A percentile compares a stretch with the other conserved stretches of the same genome.
These are phyloP conservation scores for Eimeria nieschulzi DNA, from an alignment of 169 alveolate species.

Conservation along the genomic window DNA sequence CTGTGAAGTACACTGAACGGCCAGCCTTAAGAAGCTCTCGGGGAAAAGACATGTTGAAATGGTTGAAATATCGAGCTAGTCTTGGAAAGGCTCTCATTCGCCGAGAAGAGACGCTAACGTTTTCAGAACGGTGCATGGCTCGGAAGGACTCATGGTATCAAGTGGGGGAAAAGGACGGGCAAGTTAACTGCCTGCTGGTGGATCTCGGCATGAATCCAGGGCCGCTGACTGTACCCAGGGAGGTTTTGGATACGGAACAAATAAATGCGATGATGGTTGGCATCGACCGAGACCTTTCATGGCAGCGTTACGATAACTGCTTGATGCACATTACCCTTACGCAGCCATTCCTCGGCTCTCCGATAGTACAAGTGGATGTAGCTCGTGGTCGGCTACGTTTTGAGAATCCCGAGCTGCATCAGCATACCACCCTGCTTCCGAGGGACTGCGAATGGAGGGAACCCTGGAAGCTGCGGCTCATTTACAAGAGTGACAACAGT, in stretches of 20 bases:
- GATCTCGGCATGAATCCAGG: constrained; percentile 51
- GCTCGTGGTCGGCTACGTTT: constrained; percentile 36
- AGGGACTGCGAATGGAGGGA: constrained; percentile 52
- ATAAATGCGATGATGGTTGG: constrained; percentile 4
- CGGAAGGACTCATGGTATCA: constrained; percentile 15
- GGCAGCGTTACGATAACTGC: constrained; percentile 40
- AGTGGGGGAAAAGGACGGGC: constrained; percentile 13
- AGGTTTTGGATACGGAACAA: background rate
- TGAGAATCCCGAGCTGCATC: constrained; percentile 25
- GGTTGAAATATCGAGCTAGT: constrained; percentile 12
- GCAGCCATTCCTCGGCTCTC: background rate
- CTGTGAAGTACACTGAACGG: background rate
- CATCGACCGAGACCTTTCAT: background rate
- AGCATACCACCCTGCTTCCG: constrained; percentile 15
- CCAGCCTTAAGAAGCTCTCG: constrained; percentile 41
- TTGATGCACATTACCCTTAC: constrained; percentile 41
- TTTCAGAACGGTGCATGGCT: constrained; percentile 51
- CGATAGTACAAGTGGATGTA: constrained; percentile 11
- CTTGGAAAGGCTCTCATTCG: constrained; percentile 1
- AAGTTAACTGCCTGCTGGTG: background rate
- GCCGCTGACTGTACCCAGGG: constrained; percentile 58
- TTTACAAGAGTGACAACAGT: constrained; percentile 26
- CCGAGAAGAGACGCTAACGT: constrained; percentile 3
- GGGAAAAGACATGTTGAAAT: constrained; percentile 19
- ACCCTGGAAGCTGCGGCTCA: constrained; percentile 34